Evolutionary conservation across 768 basidiomycete genomes (phyloP).

Genomic region (Strobilomyces echinocephalus): DNA sequence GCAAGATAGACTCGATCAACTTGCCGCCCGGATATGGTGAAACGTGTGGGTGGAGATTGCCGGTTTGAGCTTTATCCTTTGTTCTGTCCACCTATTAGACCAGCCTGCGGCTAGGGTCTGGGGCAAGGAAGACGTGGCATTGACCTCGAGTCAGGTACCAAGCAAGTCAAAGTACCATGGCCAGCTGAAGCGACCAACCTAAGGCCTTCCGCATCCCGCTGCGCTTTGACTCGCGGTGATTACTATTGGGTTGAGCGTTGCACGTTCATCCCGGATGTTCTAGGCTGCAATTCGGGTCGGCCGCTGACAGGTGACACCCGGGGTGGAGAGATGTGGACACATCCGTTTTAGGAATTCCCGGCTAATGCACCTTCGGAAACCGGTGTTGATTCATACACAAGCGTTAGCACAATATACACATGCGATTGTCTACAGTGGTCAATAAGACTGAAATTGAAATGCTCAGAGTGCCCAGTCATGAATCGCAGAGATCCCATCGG

Average conservation of each 20-base stretch:
- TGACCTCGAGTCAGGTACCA: not conserved
- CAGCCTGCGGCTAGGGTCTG: not conserved
- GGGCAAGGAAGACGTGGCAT: not conserved
- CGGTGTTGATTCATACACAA: not conserved
- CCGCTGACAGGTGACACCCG: not conserved
- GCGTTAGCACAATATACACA: not conserved
- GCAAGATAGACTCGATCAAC: slow-evolving; percentile 9
- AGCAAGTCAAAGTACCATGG: not conserved
- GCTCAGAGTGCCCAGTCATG: not conserved
- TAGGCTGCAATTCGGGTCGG: not conserved
- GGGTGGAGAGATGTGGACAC: not conserved
- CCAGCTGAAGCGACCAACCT: not conserved
- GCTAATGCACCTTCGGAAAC: no score
- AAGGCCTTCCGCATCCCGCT: not conserved
- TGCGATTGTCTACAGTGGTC: not conserved
- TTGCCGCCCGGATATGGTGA: slow-evolving; percentile 1
- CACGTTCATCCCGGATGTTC: slow-evolving; percentile 3
- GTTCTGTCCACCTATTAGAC: not conserved
- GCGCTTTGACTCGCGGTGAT: slow-evolving; percentile 11
- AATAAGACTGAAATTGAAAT: not conserved
- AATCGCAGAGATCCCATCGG: not conserved
- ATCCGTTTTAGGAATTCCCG: not conserved
- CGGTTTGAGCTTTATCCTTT: slow-evolving; percentile 1
- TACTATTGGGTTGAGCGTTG: slow-evolving; percentile 11
- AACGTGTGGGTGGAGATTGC: slow-evolving; percentile 17